Evolutionary conservation across 2,329 filamentous ascomycete species (phyloP).

Genomic region (Volutella citrinella): DNA sequence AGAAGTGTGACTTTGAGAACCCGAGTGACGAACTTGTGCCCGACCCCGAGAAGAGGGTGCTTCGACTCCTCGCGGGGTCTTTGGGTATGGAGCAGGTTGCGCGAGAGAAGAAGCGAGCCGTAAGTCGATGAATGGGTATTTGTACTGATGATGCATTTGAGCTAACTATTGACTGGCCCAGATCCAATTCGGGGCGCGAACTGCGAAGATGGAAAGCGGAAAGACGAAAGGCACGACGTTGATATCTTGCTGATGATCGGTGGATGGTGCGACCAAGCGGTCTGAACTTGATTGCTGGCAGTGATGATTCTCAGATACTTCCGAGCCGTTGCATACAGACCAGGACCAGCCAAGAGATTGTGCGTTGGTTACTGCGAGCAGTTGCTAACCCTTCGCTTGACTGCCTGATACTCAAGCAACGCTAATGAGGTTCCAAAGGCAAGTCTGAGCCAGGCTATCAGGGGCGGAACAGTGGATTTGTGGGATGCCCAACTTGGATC

Average conservation of each 20-base stretch:
- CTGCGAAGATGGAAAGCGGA: conserved; percentile 76
- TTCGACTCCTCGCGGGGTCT: conserved; percentile 73
- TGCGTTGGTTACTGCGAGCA: conserved; percentile 45
- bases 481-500: no score
- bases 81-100: conserved; percentile 71
- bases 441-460: conserved; percentile 64
- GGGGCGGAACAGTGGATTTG: no score
- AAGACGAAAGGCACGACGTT: conserved; percentile 67
- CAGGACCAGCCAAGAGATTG: conserved; percentile 27
- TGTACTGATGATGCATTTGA: no score
- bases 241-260: conserved; percentile 40
- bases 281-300: conserved; percentile 34
- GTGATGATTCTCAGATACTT: conserved; percentile 78
- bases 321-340: conserved; percentile 48
- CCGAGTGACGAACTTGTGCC: conserved; percentile 38
- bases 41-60: conserved; percentile 76
- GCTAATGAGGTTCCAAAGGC: conserved; percentile 58
- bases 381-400: conserved; percentile 40
- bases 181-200: conserved; percentile 81
- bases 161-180: no score
- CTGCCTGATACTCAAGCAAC: conserved; percentile 22
- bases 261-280: conserved; percentile 14
- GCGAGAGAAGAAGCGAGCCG: conserved; percentile 88
- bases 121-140: no score
- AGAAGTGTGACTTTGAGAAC: conserved; percentile 84